A percentile compares a stretch with the other conserved stretches of the same genome.
Evolutionary conservation across 768 basidiomycete species (phyloP).

Genomic region (Termitomyces sp.): DNA sequence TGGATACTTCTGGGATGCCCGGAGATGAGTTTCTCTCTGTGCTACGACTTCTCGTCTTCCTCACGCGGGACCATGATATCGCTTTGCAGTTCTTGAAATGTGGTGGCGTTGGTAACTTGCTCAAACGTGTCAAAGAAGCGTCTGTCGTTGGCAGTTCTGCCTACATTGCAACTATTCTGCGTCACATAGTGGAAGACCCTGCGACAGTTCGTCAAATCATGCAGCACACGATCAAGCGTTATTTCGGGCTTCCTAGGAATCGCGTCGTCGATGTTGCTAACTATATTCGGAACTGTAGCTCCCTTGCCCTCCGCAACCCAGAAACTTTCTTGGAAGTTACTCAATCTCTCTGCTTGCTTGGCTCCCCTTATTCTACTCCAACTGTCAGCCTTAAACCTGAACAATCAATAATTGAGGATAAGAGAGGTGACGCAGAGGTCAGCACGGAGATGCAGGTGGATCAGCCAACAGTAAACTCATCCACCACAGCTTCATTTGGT

Average conservation of each 20-base stretch:
- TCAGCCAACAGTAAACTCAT: conserved; percentile 13
- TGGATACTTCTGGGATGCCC: conserved; percentile 56
- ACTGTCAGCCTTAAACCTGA: conserved; percentile 55
- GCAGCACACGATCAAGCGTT: conserved; percentile 76
- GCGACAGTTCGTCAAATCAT: conserved; percentile 63
- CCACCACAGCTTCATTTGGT: conserved; percentile 26
- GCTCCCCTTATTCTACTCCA: conserved; percentile 53
- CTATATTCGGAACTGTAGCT: conserved; percentile 72
- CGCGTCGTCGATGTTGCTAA: conserved; percentile 59
- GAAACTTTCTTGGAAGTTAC: conserved; percentile 70
- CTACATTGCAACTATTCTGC: conserved; percentile 82
- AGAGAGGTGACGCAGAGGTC: conserved; percentile 19
- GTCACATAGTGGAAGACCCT: conserved; percentile 84
- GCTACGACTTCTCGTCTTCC: conserved; percentile 75
- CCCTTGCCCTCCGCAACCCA: conserved; percentile 79
- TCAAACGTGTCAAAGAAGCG: conserved; percentile 58
- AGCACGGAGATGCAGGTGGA: conserved; percentile 59
- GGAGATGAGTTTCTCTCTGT: conserved; percentile 80
- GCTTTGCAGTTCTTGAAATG: conserved; percentile 64
- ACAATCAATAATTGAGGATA: conserved; percentile 16
- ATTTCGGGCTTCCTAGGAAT: conserved; percentile 68
- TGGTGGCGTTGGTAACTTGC: conserved; percentile 57
- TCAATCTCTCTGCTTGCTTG: conserved; percentile 64
- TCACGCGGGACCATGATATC: conserved; percentile 66
- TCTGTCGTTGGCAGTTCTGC: conserved; percentile 69